These are phyloP conservation scores for Stagonosporopsis rhizophila DNA, from an alignment of 2,329 filamentous ascomycete genomes.

Conservation along the genomic window DNA sequence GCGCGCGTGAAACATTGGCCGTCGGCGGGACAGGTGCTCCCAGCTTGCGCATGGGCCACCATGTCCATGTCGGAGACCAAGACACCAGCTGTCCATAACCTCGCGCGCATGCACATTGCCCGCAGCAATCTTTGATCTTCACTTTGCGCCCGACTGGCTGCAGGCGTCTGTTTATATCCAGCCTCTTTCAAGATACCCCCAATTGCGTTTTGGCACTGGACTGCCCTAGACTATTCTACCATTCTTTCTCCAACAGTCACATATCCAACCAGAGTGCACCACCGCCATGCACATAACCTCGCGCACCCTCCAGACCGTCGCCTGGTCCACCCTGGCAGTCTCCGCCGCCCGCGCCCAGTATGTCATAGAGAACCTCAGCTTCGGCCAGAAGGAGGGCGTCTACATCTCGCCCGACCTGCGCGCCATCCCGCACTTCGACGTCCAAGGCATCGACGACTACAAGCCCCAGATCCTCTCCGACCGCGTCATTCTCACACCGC, in stretches of 20 bases:
- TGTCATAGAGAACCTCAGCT: constrained; percentile 76
- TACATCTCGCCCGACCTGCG: constrained; percentile 71
- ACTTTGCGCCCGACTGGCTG: constrained; percentile 32
- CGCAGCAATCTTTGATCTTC: constrained; percentile 18
- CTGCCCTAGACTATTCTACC: constrained; percentile 2
- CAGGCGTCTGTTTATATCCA: constrained; percentile 24
- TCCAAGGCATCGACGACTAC: constrained; percentile 61
- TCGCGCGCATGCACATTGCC: constrained; percentile 17
- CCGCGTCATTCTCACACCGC: constrained; percentile 88
- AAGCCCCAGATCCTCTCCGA: constrained; percentile 75
- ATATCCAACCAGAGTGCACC: no score
- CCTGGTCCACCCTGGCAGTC: constrained; percentile 54
- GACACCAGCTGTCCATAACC: constrained; percentile 47
- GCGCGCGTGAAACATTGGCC: constrained; percentile 4
- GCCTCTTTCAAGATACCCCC: constrained; percentile 40
- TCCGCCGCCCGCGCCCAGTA: constrained; percentile 67
- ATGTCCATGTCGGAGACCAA: constrained; percentile 34
- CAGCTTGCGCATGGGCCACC: constrained; percentile 39
- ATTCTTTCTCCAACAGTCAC: no score
- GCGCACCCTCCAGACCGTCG: constrained; percentile 51
- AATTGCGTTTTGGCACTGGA: constrained; percentile 22
- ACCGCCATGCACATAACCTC: constrained; percentile 43
- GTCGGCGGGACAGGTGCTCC: constrained; percentile 13
- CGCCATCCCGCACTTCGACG: constrained; percentile 63
- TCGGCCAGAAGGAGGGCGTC: constrained; percentile 69